phyloP scores from a whole-genome alignment of 116 monocot genomes.

The Trichopus zeylanicus region DNA sequence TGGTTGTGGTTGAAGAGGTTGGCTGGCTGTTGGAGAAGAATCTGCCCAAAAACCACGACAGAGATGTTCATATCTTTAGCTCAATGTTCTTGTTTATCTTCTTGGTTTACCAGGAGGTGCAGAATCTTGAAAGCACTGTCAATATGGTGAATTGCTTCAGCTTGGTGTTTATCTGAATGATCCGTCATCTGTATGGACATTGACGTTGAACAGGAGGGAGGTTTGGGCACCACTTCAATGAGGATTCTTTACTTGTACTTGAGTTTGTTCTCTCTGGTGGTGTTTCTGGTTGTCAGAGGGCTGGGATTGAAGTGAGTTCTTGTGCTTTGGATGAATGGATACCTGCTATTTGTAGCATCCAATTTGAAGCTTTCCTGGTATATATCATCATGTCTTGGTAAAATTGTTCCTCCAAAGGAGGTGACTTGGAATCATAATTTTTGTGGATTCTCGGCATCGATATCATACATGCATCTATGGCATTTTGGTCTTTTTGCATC shows the following conservation, averaged over 20 bases:
- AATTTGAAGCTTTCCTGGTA: slow-evolving; percentile 83
- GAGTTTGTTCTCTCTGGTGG: slow-evolving; percentile 69
- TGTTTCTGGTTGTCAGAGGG: slow-evolving; percentile 46
- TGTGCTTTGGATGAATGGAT: slow-evolving; percentile 71
- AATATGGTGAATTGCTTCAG: slow-evolving; percentile 40
- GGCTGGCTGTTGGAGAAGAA: neutral
- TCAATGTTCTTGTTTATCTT: slow-evolving; percentile 70
- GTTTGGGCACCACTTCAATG: slow-evolving; percentile 70
- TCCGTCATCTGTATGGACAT: neutral
- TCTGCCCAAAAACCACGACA: slow-evolving; percentile 14
- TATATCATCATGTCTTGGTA: no score
- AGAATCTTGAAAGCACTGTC: slow-evolving; percentile 83
- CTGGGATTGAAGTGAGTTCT: slow-evolving; percentile 67
- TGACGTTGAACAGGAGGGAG: slow-evolving; percentile 36
- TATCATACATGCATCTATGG: no score
- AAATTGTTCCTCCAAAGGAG: no score
- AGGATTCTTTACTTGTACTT: slow-evolving; percentile 81
- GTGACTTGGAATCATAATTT: no score
- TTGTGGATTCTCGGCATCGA: neutral
- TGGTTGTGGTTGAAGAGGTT: neutral
- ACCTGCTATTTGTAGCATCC: slow-evolving; percentile 86
- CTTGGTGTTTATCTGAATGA: neutral
- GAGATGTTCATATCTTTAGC: slow-evolving; percentile 63
- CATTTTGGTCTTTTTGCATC: no score
- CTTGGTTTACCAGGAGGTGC: slow-evolving; percentile 72